These are phyloP conservation scores for Annona cherimola DNA, from an alignment of 164 flowering plant species.

Conservation along the genomic window DNA sequence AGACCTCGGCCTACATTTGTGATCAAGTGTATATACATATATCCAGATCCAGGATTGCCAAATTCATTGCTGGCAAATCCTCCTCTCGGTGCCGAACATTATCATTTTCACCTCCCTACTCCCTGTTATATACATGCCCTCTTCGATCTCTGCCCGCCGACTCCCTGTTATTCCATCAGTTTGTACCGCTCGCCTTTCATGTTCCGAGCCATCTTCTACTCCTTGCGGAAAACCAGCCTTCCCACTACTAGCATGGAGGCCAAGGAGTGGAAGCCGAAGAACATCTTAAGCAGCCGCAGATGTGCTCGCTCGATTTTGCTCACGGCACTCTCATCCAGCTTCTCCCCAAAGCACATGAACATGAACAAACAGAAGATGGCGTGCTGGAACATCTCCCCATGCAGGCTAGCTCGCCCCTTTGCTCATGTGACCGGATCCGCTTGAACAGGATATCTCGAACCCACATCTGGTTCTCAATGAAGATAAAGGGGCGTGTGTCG, in stretches of 20 bases:
- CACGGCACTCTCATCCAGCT: constrained; percentile 1
- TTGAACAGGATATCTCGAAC: background rate
- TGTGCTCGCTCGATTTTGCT: background rate
- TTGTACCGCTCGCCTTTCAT: background rate
- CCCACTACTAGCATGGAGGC: background rate
- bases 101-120: constrained; percentile 46
- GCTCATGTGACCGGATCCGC: background rate
- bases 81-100: constrained; percentile 43
- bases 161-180: constrained; percentile 20
- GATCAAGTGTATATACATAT: constrained; percentile 29
- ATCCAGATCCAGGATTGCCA: constrained; percentile 23
- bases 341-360: constrained; percentile 7
- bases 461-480: constrained; percentile 8
- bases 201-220: background rate
- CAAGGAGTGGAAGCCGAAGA: background rate
- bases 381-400: background rate
- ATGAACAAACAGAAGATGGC: constrained; percentile 6
- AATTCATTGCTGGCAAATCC: constrained; percentile 24
- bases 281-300: background rate
- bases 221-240: background rate
- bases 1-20: constrained; percentile 29
- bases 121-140: constrained; percentile 17
- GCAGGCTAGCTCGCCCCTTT: background rate
- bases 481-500: constrained; percentile 26
- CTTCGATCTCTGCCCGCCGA: background rate